phyloP scores from a whole-genome alignment of 129 eudicot genomes.

The Flaveria robusta region DNA sequence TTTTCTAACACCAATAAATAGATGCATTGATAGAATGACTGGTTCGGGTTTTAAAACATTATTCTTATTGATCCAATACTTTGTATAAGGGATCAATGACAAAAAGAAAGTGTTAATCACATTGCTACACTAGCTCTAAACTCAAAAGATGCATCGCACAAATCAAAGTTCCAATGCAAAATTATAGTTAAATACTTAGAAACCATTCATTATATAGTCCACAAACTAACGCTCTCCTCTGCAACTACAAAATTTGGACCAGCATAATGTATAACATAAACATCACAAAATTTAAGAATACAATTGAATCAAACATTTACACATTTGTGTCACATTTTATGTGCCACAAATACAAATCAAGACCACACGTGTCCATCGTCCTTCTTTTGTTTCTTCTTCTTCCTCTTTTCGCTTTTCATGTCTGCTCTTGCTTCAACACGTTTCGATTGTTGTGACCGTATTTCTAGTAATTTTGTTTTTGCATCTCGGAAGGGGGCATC shows the following conservation, averaged over 20 bases:
- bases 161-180: background rate
- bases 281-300: slow-evolving; percentile 2
- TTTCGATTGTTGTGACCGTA: slow-evolving; percentile 56
- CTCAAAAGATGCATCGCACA: background rate
- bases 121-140: background rate
- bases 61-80: no score
- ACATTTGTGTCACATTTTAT: slow-evolving; percentile 23
- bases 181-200: background rate
- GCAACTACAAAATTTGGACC: slow-evolving; percentile 38
- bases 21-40: no score
- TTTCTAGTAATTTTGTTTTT: slow-evolving; percentile 66
- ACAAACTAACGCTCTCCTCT: background rate
- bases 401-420: slow-evolving; percentile 63
- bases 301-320: slow-evolving; percentile 21
- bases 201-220: background rate
- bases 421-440: slow-evolving; percentile 60
- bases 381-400: slow-evolving; percentile 76
- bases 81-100: background rate
- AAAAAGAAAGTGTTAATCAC: background rate
- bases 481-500: slow-evolving; percentile 91
- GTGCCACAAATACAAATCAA: slow-evolving; percentile 29
- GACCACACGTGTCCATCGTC: slow-evolving; percentile 83
- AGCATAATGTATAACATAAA: slow-evolving; percentile 11
- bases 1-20: no score
- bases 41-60: no score